Percentiles rank a stretch among this genome's conserved stretches.
Evolutionary conservation across 2,329 filamentous ascomycete species (phyloP).

Genomic region (Tothia fuscella): DNA sequence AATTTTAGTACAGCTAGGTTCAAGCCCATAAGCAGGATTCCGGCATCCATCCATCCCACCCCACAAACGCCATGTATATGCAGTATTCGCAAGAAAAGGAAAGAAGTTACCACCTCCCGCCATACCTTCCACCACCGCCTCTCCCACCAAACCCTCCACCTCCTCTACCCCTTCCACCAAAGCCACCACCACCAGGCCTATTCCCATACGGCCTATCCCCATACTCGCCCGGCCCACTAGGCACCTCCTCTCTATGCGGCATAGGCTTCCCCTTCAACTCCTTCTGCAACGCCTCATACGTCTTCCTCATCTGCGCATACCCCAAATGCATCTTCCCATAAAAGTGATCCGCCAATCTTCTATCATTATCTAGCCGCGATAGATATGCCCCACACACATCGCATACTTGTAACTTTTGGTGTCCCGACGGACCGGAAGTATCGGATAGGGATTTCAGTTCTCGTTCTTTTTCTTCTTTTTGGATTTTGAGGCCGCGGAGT

Average conservation of each 20-base stretch:
- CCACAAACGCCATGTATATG: too few species aligned
- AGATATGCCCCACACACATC: slow-evolving; percentile 97
- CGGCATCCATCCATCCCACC: too few species aligned
- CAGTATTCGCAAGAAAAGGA: too few species aligned
- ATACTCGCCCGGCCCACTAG: slow-evolving; percentile 26
- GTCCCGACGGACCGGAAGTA: slow-evolving; percentile 81
- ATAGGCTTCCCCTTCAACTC: slow-evolving; percentile 65
- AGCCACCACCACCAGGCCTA: slow-evolving; percentile 6
- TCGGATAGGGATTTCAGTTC: slow-evolving; percentile 86
- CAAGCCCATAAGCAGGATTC: too few species aligned
- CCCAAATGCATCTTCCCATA: slow-evolving; percentile 99
- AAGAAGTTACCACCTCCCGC: not conserved
- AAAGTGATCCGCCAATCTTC: slow-evolving; percentile 89
- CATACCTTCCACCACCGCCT: slow-evolving; percentile 2
- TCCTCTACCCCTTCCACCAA: slow-evolving; percentile 2
- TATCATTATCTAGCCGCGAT: slow-evolving; percentile 83
- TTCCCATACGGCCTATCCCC: slow-evolving; percentile 15
- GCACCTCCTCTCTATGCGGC: slow-evolving; percentile 34
- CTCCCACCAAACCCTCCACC: slow-evolving; percentile 5
- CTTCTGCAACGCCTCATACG: slow-evolving; percentile 73
- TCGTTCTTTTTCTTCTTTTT: slow-evolving; percentile 72
- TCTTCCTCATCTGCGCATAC: slow-evolving; percentile 96
- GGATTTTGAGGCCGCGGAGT: slow-evolving; percentile 64
- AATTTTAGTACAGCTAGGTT: too few species aligned
- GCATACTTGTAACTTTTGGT: slow-evolving; percentile 97